A percentile compares a stretch with the other conserved stretches of the same genome.
These are phyloP conservation scores for Aspergillus pseudotamarii DNA, from an alignment of 2,329 filamentous ascomycete genomes.

Conservation along the genomic window DNA sequence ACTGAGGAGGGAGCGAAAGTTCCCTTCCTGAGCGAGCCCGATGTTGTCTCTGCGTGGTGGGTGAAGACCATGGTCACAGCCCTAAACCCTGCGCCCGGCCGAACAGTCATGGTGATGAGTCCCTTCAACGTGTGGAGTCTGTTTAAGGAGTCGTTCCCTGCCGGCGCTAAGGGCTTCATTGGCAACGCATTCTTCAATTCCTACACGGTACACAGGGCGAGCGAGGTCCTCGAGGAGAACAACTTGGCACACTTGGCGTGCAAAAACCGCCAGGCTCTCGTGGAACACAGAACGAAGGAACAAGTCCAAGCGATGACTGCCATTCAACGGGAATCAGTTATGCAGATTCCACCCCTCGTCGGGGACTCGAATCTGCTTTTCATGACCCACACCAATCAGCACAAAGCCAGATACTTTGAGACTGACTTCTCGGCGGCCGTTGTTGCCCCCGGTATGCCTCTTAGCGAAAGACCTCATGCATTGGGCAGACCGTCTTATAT, in stretches of 20 bases:
- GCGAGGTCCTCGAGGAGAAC: not conserved
- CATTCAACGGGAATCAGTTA: not conserved
- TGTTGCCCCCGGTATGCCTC: slow-evolving; percentile 7
- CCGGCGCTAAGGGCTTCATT: not conserved
- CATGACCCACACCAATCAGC: slow-evolving; percentile 46
- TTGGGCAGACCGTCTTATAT: slow-evolving; percentile 18
- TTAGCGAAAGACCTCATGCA: not conserved
- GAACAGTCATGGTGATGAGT: slow-evolving; percentile 40
- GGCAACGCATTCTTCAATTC: not conserved
- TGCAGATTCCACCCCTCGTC: slow-evolving; percentile 28
- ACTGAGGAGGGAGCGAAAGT: not conserved
- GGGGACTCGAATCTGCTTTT: slow-evolving; percentile 37
- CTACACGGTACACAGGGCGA: not conserved
- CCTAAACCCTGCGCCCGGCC: slow-evolving; percentile 27
- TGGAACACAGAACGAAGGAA: slow-evolving; percentile 17
- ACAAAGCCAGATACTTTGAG: slow-evolving; percentile 39
- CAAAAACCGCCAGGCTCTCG: not conserved
- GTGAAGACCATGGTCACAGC: slow-evolving; percentile 31
- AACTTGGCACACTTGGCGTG: not conserved
- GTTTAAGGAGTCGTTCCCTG: not conserved
- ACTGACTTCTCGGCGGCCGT: slow-evolving; percentile 41
- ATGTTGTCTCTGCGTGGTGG: slow-evolving; percentile 50
- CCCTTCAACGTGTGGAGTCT: not conserved
- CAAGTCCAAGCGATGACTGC: slow-evolving; percentile 15
- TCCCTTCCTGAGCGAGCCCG: slow-evolving; percentile 52